Percentiles rank a stretch among this genome's conserved stretches.
phyloP scores from a whole-genome alignment of 2,329 filamentous ascomycete species.

The Allantophomopsis lycopodina region DNA sequence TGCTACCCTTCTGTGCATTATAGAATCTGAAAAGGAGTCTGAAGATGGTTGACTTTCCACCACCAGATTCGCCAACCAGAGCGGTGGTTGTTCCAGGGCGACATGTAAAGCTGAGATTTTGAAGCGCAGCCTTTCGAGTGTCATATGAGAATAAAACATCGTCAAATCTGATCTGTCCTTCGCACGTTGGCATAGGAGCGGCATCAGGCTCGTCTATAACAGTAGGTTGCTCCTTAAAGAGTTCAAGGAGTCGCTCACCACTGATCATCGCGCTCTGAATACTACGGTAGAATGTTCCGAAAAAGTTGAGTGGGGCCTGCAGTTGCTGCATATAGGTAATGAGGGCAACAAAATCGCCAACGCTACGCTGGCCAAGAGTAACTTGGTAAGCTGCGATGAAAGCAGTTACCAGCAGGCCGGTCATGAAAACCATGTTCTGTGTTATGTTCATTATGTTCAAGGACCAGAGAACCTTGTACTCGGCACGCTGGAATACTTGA shows the following conservation, averaged over 20 bases:
- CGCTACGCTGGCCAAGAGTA: constrained; percentile 45
- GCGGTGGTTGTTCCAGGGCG: constrained; percentile 85
- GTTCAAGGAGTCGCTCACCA: constrained; percentile 82
- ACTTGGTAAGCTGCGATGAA: constrained; percentile 70
- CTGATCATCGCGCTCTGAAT: constrained; percentile 97
- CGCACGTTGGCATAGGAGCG: constrained; percentile 48
- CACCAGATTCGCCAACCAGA: constrained; percentile 90
- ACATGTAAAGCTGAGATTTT: constrained; percentile 75
- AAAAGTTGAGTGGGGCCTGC: constrained; percentile 72
- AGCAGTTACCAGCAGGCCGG: constrained; percentile 58
- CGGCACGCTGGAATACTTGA: constrained; percentile 55
- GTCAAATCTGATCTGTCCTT: constrained; percentile 75
- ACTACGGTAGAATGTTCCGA: constrained; percentile 89
- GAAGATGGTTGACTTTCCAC: constrained; percentile 94
- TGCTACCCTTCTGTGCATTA: constrained; percentile 66
- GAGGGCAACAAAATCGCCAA: constrained; percentile 61
- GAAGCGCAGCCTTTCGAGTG: constrained; percentile 68
- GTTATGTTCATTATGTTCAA: constrained; percentile 71
- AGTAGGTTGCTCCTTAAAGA: constrained; percentile 92
- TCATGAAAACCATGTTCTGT: constrained; percentile 69
- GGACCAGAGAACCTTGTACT: constrained; percentile 64
- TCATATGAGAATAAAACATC: constrained; percentile 90
- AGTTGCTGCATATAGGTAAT: constrained; percentile 70
- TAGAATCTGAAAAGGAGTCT: constrained; percentile 95
- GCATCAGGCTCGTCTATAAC: constrained; percentile 67